phyloP scores from a whole-genome alignment of 2,329 filamentous ascomycete genomes.

The Beauveria brongniartii region DNA sequence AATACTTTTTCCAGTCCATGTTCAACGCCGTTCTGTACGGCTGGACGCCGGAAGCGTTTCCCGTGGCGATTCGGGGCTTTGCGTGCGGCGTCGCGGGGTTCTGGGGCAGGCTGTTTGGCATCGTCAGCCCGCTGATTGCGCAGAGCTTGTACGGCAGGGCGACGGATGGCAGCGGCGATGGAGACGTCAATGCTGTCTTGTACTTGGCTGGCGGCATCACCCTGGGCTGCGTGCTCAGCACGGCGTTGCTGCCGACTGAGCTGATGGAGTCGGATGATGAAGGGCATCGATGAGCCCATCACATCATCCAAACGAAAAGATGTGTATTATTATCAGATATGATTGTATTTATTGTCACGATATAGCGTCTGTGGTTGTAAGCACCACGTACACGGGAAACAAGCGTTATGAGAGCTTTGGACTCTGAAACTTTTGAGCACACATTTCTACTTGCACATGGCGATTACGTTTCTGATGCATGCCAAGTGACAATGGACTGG shows the following conservation, averaged over 20 bases:
- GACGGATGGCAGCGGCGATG: conserved; percentile 21
- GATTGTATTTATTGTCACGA: neutral
- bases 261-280: conserved; percentile 28
- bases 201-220: conserved; percentile 49
- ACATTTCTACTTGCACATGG: too few relatives aligned
- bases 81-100: conserved; percentile 50
- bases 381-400: neutral
- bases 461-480: too few relatives aligned
- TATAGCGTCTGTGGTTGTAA: neutral
- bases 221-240: conserved; percentile 42
- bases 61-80: conserved; percentile 44
- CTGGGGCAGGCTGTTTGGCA: conserved; percentile 50
- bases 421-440: neutral
- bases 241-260: conserved; percentile 36
- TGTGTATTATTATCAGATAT: neutral
- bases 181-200: conserved; percentile 39
- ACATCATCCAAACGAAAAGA: neutral
- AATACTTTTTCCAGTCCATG: conserved; percentile 37
- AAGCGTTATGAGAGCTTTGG: neutral
- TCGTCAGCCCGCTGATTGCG: conserved; percentile 48
- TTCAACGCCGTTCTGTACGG: conserved; percentile 30
- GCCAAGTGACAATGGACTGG: too few relatives aligned
- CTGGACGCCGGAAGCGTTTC: conserved; percentile 50
- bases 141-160: conserved; percentile 31
- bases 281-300: neutral